phyloP scores from a whole-genome alignment of 1,284 basidiomycete genomes.

The Mixia osmundae region DNA sequence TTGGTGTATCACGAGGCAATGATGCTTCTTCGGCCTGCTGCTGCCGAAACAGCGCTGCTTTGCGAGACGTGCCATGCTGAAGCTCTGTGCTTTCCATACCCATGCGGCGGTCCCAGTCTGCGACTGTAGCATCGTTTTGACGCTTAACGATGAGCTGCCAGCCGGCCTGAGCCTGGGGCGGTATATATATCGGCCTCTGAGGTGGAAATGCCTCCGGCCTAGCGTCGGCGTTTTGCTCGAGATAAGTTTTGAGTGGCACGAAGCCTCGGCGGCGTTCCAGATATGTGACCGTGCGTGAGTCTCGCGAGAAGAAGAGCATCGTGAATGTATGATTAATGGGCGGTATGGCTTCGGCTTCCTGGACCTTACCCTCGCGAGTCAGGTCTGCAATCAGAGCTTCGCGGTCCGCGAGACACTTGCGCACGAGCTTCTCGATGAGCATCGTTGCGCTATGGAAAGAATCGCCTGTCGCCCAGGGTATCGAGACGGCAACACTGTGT shows the following conservation, averaged over 20 bases:
- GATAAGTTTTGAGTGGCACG: slow-evolving; percentile 8
- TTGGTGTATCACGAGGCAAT: neutral
- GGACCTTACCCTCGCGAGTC: neutral
- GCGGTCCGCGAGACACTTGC: no score
- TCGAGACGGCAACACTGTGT: neutral
- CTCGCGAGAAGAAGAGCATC: slow-evolving; percentile 12
- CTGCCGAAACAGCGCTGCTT: neutral
- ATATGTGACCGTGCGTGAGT: slow-evolving; percentile 6
- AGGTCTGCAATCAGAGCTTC: no score
- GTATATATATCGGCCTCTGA: slow-evolving; percentile 3
- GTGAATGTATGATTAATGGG: neutral
- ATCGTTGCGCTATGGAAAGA: no score
- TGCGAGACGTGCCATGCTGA: neutral
- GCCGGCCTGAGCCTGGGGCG: neutral
- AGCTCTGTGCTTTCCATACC: neutral
- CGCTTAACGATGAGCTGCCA: slow-evolving; percentile 3
- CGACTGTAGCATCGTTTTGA: neutral
- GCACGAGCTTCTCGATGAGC: no score
- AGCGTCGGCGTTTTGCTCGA: neutral
- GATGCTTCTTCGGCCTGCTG: neutral
- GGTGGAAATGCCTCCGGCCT: slow-evolving; percentile 5
- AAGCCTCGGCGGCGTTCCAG: slow-evolving; percentile 12
- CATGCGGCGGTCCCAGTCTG: neutral
- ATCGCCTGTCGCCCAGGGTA: no score
- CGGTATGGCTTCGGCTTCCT: slow-evolving; percentile 1